Percentiles rank a stretch among this genome's conserved stretches.
phyloP scores from a whole-genome alignment of 2,329 filamentous ascomycete species.

The Venturiaceae sp. region DNA sequence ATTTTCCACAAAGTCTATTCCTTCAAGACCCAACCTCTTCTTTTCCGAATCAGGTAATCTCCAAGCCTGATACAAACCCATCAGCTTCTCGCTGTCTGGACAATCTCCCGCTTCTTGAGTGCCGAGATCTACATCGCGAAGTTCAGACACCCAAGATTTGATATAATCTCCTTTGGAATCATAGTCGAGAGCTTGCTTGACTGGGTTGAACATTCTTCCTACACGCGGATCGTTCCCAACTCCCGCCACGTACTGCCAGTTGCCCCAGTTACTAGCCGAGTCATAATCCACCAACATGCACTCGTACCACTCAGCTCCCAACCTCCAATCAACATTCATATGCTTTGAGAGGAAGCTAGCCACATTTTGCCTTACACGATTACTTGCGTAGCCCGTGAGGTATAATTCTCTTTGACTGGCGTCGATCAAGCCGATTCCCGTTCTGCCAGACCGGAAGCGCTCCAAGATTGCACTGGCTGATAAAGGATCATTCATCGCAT shows the following conservation, averaged over 20 bases:
- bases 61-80: conserved; percentile 62
- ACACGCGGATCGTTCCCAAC: conserved; percentile 71
- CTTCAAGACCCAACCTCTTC: conserved; percentile 44
- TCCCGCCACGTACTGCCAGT: conserved; percentile 74
- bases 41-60: conserved; percentile 51
- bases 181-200: conserved; percentile 73
- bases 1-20: conserved; percentile 55
- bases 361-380: conserved; percentile 67
- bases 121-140: conserved; percentile 39
- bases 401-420: conserved; percentile 66
- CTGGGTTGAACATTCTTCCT: conserved; percentile 67
- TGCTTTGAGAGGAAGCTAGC: conserved; percentile 66
- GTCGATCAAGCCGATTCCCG: conserved; percentile 69
- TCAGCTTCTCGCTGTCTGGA: conserved; percentile 27
- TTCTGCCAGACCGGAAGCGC: conserved; percentile 56
- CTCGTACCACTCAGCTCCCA: conserved; percentile 79
- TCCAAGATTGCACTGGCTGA: conserved; percentile 15
- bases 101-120: conserved; percentile 11
- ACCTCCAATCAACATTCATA: conserved; percentile 66
- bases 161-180: conserved; percentile 62
- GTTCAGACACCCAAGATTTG: conserved; percentile 62
- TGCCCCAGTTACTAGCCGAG: conserved; percentile 66
- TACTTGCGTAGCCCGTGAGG: conserved; percentile 69
- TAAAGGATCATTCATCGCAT: conserved; percentile 9
- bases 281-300: conserved; percentile 67